A percentile compares a stretch with the other conserved stretches of the same genome.
Evolutionary conservation across 768 basidiomycete species (phyloP).

Genomic region (Lactarius hengduanensis): DNA sequence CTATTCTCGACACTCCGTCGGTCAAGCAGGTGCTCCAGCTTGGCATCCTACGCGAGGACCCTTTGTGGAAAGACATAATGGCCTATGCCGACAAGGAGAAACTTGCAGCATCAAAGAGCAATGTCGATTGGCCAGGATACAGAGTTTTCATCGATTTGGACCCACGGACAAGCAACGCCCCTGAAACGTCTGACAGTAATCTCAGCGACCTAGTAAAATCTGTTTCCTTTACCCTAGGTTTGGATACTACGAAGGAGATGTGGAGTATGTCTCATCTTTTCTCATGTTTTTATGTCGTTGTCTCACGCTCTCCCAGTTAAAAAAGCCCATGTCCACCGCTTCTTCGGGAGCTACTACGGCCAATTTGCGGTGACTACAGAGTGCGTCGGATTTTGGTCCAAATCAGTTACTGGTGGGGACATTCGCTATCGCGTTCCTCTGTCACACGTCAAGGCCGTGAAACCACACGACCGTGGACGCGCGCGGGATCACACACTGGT

Average conservation of each 20-base stretch:
- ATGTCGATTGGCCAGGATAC: slow-evolving; percentile 21
- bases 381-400: slow-evolving; percentile 26
- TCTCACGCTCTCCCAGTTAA: slow-evolving; percentile 13
- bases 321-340: slow-evolving; percentile 24
- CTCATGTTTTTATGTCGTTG: not conserved
- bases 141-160: slow-evolving; percentile 25
- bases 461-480: slow-evolving; percentile 7
- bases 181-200: not conserved
- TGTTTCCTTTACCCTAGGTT: slow-evolving; percentile 16
- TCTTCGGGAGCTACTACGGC: slow-evolving; percentile 18
- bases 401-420: slow-evolving; percentile 21
- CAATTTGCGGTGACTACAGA: slow-evolving; percentile 24
- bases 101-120: not conserved
- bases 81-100: slow-evolving; percentile 10
- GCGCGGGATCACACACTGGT: slow-evolving; percentile 15
- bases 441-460: slow-evolving; percentile 17
- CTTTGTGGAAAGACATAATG: slow-evolving; percentile 14
- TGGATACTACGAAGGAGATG: slow-evolving; percentile 23
- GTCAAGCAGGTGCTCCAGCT: slow-evolving; percentile 27
- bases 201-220: slow-evolving; percentile 18
- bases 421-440: slow-evolving; percentile 26
- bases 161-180: not conserved
- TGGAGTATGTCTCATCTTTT: slow-evolving; percentile 18
- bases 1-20: slow-evolving; percentile 8
- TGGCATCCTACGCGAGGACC: slow-evolving; percentile 17